Percentiles rank a stretch among this genome's conserved stretches.
phyloP scores from a whole-genome alignment of 768 basidiomycete species.

The Suillus fuscotomentosus region DNA sequence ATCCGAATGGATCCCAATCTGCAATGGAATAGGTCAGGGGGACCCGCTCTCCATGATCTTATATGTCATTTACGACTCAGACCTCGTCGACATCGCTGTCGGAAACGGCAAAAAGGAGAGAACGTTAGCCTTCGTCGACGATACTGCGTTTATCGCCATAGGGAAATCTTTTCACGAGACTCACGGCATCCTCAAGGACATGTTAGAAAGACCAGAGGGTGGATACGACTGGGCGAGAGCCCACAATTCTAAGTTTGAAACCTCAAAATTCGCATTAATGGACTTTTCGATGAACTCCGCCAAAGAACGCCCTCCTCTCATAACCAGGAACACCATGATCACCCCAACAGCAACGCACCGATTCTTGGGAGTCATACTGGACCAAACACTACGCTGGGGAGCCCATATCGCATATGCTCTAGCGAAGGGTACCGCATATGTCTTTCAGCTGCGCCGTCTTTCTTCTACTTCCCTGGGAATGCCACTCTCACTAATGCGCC shows the following conservation, averaged over 20 bases:
- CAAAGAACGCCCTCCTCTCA: slow-evolving; percentile 1
- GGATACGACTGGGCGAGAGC: slow-evolving; percentile 12
- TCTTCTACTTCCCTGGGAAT: neutral
- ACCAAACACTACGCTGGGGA: neutral
- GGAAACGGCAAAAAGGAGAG: too few species aligned
- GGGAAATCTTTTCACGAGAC: too few species aligned
- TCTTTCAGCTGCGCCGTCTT: neutral
- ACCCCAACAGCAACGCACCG: neutral
- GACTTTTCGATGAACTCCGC: slow-evolving; percentile 5
- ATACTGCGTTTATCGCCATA: too few species aligned
- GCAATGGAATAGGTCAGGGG: too few species aligned
- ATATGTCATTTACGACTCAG: too few species aligned
- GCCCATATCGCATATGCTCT: neutral
- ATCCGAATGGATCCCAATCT: too few species aligned
- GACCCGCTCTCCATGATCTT: too few species aligned
- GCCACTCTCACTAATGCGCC: neutral
- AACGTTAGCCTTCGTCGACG: too few species aligned
- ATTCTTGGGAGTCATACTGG: slow-evolving; percentile 7
- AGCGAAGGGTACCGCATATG: neutral
- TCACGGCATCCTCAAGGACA: slow-evolving; percentile 13
- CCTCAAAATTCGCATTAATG: slow-evolving; percentile 18
- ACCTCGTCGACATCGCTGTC: too few species aligned
- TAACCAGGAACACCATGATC: neutral
- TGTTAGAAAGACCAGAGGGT: slow-evolving; percentile 23
- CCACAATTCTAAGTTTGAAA: slow-evolving; percentile 25